Conservation (phyloP, 169 alveolate species). For the Amoebophrya sp. region DNA sequence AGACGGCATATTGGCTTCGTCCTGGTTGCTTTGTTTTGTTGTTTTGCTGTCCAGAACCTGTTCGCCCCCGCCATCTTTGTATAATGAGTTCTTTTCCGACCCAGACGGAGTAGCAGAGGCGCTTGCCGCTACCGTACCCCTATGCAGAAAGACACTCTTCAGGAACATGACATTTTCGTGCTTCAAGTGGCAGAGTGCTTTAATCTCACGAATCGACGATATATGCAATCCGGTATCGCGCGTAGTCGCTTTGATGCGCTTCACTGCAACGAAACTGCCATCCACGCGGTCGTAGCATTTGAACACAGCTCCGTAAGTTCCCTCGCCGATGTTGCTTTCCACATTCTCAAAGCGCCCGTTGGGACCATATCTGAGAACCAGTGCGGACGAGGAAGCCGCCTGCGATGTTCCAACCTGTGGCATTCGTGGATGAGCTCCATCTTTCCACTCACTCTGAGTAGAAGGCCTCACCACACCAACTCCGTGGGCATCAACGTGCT, state of each 20-base stretch:
- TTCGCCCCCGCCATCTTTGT: no score
- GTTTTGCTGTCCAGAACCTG: no score
- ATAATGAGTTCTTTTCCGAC: background rate
- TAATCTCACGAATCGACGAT: background rate
- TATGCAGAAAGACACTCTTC: background rate
- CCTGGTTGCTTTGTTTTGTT: no score
- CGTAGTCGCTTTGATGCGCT: background rate
- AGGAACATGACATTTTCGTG: background rate
- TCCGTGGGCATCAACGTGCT: no score
- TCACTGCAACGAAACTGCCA: background rate
- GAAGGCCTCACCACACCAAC: no score
- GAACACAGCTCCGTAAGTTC: background rate
- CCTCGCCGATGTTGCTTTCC: conserved; percentile 5
- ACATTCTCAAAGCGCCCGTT: background rate
- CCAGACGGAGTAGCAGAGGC: background rate
- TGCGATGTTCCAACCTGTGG: no score
- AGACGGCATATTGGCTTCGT: no score
- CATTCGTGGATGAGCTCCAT: no score
- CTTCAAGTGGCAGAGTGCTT: background rate
- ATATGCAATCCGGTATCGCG: background rate
- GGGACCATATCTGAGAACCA: background rate
- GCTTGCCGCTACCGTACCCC: no score
- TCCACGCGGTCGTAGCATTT: background rate
- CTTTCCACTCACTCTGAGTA: no score
- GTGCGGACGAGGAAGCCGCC: no score